phyloP scores from a whole-genome alignment of 495 filamentous ascomycete species.

The Podospora fimiseda region DNA sequence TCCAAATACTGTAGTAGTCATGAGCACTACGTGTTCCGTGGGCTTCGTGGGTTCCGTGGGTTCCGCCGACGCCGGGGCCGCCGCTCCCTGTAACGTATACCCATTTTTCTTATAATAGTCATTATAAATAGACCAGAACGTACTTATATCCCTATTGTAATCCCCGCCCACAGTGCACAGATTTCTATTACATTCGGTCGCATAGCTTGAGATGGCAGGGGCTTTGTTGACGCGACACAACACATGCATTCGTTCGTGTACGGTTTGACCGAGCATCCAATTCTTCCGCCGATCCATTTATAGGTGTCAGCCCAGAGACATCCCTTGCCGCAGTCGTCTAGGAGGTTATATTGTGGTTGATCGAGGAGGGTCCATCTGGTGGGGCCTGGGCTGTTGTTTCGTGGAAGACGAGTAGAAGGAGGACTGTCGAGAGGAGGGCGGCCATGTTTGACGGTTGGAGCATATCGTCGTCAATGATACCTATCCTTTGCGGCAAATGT shows the following conservation, averaged over 20 bases:
- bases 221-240: not conserved
- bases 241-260: not conserved
- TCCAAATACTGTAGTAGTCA: not conserved
- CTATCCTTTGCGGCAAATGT: too few species aligned
- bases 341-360: not conserved
- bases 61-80: not conserved
- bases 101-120: not conserved
- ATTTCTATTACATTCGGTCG: not conserved
- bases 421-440: too few species aligned
- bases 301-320: not conserved
- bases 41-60: not conserved
- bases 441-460: too few species aligned
- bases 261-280: not conserved
- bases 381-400: too few species aligned
- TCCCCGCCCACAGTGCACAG: not conserved
- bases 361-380: too few species aligned
- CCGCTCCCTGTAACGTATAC: not conserved
- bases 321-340: not conserved
- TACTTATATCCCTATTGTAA: not conserved
- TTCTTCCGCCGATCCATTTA: not conserved
- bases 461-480: too few species aligned
- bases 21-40: too few species aligned
- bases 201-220: not conserved
- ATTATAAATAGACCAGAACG: not conserved
- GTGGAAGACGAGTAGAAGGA: too few species aligned